Evolutionary conservation across 225 moss, liverwort and hornwort genomes (phyloP), one percentile per base, ranked within the genome.

Genomic region (Neckera pumila): DNA sequence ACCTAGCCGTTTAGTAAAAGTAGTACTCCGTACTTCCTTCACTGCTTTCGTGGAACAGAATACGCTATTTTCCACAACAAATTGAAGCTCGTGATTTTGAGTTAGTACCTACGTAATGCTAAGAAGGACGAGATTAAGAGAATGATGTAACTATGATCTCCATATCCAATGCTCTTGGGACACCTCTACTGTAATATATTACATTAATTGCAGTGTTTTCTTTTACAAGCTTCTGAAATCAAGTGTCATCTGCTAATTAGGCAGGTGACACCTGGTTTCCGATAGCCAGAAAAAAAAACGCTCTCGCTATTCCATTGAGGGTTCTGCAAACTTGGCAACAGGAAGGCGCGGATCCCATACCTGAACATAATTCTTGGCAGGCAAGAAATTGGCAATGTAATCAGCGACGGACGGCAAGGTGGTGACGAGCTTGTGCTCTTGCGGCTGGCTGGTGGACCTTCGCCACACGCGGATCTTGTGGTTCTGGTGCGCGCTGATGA

Each of bases 401-500:
- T 98, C 98, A 70, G 95, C 96, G 72, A 96, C n/a, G 6, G 92
- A 95, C 7, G 98, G 98, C 40, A 98, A 90, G 38, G 94, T 87
- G 33, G 92, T 89, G 26, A 90, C 89, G 86, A 95, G 86, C n/a
- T 94, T 95, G 43, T 93, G 94, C 77, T 90, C 90, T 22, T 90
- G 88, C 20, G 81, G 86, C 71, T 90, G 90, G 30, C 80, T 89
- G 28, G 51, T 59, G 18, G 91, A 90, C 58, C 84, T 61, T 22
- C 89, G 93, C 98, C 98, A 98, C 23, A 95, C 92, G 21, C 98
- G 88, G 62, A 98, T 94, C 90, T 94, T 98, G 90, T 92, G 93
- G 89, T 98, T 96, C 87, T 98, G 96, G 57, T 98, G 98, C 10
- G 95, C 96, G 89, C 95, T 96, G 54, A 96, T 92, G 73, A 98